phyloP scores from a whole-genome alignment of 2,329 filamentous ascomycete species.

The Penicillium sp. region DNA sequence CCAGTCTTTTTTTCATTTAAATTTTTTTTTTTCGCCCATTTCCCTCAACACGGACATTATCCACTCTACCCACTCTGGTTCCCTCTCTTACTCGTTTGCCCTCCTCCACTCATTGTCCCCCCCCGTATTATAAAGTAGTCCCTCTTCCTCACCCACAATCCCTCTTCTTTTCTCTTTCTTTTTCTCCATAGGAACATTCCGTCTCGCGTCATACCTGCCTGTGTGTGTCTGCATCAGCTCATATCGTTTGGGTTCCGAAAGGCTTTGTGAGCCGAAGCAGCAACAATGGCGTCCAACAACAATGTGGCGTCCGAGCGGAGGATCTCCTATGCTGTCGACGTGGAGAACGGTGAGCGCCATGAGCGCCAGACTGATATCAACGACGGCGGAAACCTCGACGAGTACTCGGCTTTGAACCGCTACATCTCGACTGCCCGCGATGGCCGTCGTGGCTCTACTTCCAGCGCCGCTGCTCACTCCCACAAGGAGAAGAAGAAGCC shows the following conservation, averaged over 20 bases:
- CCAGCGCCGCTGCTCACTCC: conserved; percentile 44
- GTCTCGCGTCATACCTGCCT: conserved; percentile 40
- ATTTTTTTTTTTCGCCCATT: conserved; percentile 13
- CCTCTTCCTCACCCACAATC: conserved; percentile 29
- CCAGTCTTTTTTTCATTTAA: conserved; percentile 1
- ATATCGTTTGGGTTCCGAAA: conserved; percentile 35
- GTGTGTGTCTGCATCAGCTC: conserved; percentile 37
- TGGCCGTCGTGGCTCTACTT: conserved; percentile 52
- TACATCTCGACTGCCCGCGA: conserved; percentile 68
- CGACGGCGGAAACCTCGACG: conserved; percentile 48
- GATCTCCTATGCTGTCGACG: conserved; percentile 46
- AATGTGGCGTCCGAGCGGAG: conserved; percentile 34
- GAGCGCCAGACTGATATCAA: conserved; percentile 27
- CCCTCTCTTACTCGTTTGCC: conserved; percentile 15
- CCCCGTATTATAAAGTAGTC: conserved; percentile 37
- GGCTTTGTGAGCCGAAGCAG: conserved; percentile 41
- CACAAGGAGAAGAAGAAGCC: conserved; percentile 51
- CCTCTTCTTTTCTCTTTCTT: conserved; percentile 20
- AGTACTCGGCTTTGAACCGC: conserved; percentile 65
- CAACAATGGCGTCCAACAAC: conserved; percentile 38
- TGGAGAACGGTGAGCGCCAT: conserved; percentile 41
- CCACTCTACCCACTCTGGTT: conserved; percentile 22
- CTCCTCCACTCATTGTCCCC: conserved; percentile 9
- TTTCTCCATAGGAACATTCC: conserved; percentile 37
- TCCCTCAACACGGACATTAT: conserved; percentile 20